Base-by-base conservation (phyloP, 2,329 filamentous ascomycete genomes). In the Pseudofabraea citricarpa region DNA sequence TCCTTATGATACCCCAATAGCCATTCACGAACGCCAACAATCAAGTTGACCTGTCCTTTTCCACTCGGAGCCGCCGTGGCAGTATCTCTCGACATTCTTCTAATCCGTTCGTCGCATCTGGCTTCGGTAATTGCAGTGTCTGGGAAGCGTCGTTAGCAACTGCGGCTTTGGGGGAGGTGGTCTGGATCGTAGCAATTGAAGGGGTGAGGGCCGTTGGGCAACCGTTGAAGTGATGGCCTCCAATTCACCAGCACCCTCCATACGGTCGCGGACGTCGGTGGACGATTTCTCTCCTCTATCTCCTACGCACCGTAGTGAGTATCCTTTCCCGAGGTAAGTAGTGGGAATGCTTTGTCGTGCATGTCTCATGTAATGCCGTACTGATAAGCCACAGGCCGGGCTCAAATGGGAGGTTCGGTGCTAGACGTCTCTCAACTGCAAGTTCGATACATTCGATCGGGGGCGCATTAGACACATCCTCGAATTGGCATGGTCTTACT, bases 361-460 rank as follows among this genome's bases (percentile, higher is more conserved):
- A n/a, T n/a, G n/a, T n/a, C n/a, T n/a, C n/a, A n/a, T n/a, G n/a
- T n/a, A n/a, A n/a, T n/a, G n/a, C n/a, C n/a, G n/a, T n/a, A 58
- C 74, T 60, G 43, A 59, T 46, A 31, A 22, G 38, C 20, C 36
- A n/a, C 37, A 60, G 58, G 43, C 52, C 54, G 8, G 52, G 56
- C 16, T 61, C 59, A 8, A 57, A 50, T 48, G 47, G 49, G 21
- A 58, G 55, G 50, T 74, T 76, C 55, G 62, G 62, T 44, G 72
- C 77, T 37, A 75, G 90, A 60, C 78, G 90, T 64, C 86, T 81
- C 49, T 97, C 93, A 43, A 87, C 83, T 20, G 84, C 90, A 35
- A 95, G 90, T 71, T 96, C 91, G 18, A 80, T 91, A 55, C 81
- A 84, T 60, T 96, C 90, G 23, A 81, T 95, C 61, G 90, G 90